Evolutionary conservation across 805 yeast genomes (phyloP), one percentile per base, ranked within the genome.

Genomic region (Allodekkera sacchari): DNA sequence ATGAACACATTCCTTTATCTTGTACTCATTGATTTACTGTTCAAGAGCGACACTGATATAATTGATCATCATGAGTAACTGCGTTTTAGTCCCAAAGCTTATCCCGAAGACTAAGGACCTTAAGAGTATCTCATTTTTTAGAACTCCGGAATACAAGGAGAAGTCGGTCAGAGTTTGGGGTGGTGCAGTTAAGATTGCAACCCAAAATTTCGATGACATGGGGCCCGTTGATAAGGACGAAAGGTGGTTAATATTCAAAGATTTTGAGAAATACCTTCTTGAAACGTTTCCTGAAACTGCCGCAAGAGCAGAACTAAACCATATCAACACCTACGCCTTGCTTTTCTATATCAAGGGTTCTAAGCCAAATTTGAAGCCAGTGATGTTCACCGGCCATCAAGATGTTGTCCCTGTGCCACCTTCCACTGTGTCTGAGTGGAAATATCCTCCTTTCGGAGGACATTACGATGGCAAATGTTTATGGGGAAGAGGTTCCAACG

Each of bases 211-310:
- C 27, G 61, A 55, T 10, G 73, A 70, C 18, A 69, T 71, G 3
- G 38, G 38, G 6, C 52, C 52, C 31, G 71, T 72, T 8, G 61
- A 52, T n/a, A 68, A 68, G 11, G 74, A 42, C 67, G 22, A 68
- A 66, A 4, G 66, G 63, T 22, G 59, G 64, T 21, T 79, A 81
- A 71, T 54, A 56, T 72, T 73, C 37, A 40, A 40, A 15, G 50
- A 59, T 4, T 68, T 82, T 38, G 82, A 77, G 39, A 46, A 35
- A 10, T 67, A 56, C 40, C 49, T 68, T 41, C 47, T 52, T 24
- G 38, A 45, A 9, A 58, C 67, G 3, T 68, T 66, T 42, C 68
- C 70, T 1, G 35, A 50, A 21, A 58, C 61, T 13, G 56, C 58
- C 37, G 35, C 40, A 7, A 33, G 47, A 22, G 51, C 56, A 21